Evolutionary conservation across 1,284 basidiomycete genomes (phyloP), one percentile per base, ranked within the genome.

Genomic region (Tilletiopsis washingtonensis): DNA sequence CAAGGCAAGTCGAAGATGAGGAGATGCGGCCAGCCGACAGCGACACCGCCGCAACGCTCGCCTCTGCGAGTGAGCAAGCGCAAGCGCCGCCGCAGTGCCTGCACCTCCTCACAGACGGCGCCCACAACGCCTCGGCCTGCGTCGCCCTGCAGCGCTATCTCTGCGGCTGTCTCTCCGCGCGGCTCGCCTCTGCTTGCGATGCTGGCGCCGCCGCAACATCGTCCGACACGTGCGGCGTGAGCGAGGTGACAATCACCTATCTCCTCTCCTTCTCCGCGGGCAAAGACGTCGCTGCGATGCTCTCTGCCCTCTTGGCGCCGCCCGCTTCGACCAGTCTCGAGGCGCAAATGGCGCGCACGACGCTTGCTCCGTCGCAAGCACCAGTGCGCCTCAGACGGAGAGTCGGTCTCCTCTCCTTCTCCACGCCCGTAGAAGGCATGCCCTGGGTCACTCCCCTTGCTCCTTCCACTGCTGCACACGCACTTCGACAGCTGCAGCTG

Each of bases 111-210:
- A 84, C 85, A 2, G 94, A 99, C 68, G 94, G 94, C 3, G 93
- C 94, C 1, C 94, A 99, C 73, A 99, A 99, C 68, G 77, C 82
- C n/a, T 83, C 86, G 4, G 91, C 90, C 0, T 81, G 89, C 0
- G 59, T 72, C 17, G 82, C 82, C 0, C 80, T 99, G 6, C 78
- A 82, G 1, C 69, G 77, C 4, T 97, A 91, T 71, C 75, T 97
- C 50, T 77, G 80, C 19, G 19, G 24, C 12, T 69, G 60, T 45
- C 27, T 69, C 2, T 32, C 42, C 1, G 36, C 56, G 4, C 38
- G 45, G 9, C 4, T 20, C 12, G 24, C 19, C 1, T 39, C 42
- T 3, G 40, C 42, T 27, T 49, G 47, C n/a, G n/a, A n/a, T n/a
- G n/a, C n/a, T 14, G 49, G 49, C 29, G 23, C 36, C 9, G 42